Evolutionary conservation across 495 filamentous ascomycete species (phyloP).

Genomic region (Penicillium macrosclerotiorum): DNA sequence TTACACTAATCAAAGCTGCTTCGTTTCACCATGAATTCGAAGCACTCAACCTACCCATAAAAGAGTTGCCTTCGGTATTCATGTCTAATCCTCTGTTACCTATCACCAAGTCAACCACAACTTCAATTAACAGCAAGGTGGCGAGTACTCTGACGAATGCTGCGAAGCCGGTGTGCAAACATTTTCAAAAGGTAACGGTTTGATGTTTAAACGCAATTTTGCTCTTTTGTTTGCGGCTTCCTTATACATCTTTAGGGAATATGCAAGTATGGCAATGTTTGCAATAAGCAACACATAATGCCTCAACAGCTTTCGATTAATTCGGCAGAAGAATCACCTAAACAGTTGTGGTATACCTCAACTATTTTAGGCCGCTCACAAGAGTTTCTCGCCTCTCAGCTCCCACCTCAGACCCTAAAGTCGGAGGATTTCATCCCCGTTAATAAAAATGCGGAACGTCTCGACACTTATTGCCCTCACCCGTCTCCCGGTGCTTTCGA

Average conservation of each 20-base stretch:
- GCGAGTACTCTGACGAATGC: slow-evolving; percentile 1
- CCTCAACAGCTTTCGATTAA: slow-evolving; percentile 25
- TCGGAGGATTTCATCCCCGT: slow-evolving; percentile 37
- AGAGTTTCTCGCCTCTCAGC: slow-evolving; percentile 22
- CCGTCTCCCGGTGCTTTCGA: slow-evolving; percentile 29
- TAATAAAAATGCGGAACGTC: slow-evolving; percentile 42
- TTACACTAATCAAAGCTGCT: slow-evolving; percentile 52
- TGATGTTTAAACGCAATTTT: slow-evolving; percentile 1
- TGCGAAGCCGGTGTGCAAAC: slow-evolving; percentile 32
- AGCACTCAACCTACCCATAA: slow-evolving; percentile 35
- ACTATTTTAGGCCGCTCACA: slow-evolving; percentile 21
- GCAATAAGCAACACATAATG: slow-evolving; percentile 38
- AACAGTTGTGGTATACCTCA: slow-evolving; percentile 17
- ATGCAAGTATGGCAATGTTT: slow-evolving; percentile 38
- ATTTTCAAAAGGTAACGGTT: slow-evolving; percentile 37
- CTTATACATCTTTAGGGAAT: slow-evolving; percentile 35
- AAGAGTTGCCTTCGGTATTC: slow-evolving; percentile 46
- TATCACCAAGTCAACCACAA: slow-evolving; percentile 6
- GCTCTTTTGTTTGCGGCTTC: not conserved
- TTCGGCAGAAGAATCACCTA: slow-evolving; percentile 15
- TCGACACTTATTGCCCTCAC: slow-evolving; percentile 37
- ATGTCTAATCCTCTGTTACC: slow-evolving; percentile 34
- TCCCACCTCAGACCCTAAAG: slow-evolving; percentile 24
- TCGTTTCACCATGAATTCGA: slow-evolving; percentile 38
- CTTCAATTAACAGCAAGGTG: slow-evolving; percentile 10